Conservation (phyloP, 2,329 filamentous ascomycete genomes). For the Paraphoma chrysanthemicola region DNA sequence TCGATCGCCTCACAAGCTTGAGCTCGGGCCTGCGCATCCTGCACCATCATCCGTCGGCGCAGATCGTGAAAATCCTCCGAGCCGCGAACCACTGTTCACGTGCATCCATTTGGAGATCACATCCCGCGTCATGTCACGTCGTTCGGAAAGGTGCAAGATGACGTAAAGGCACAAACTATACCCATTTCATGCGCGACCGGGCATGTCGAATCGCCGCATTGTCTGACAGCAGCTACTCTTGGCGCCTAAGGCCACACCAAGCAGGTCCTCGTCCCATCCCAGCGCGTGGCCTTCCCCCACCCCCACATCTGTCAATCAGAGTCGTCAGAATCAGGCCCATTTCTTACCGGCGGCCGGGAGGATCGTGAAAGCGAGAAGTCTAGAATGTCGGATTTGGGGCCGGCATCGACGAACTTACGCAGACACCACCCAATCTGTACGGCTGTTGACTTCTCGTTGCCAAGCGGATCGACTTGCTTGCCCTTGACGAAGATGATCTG, state of each 20-base stretch:
- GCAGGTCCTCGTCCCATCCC: background rate
- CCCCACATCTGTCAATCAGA: slow-evolving; percentile 31
- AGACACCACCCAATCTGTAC: slow-evolving; percentile 55
- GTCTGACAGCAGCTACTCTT: too few species aligned
- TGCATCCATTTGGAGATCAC: too few species aligned
- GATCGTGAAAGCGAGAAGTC: slow-evolving; percentile 52
- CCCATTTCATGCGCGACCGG: too few species aligned
- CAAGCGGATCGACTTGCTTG: slow-evolving; percentile 51
- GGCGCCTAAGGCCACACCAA: background rate
- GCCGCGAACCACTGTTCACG: slow-evolving; percentile 2
- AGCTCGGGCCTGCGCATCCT: background rate
- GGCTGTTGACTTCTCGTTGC: slow-evolving; percentile 49
- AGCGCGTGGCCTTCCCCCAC: background rate
- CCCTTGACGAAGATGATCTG: slow-evolving; percentile 55
- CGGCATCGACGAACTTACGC: slow-evolving; percentile 54
- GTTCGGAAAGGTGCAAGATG: too few species aligned
- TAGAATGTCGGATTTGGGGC: slow-evolving; percentile 53
- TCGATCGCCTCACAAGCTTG: background rate
- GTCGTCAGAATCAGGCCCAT: slow-evolving; percentile 40
- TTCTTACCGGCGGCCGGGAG: slow-evolving; percentile 47
- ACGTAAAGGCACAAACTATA: too few species aligned
- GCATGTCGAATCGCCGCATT: too few species aligned
- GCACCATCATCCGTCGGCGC: background rate
- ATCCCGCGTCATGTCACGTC: too few species aligned
- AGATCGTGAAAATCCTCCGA: slow-evolving; percentile 13